Evolutionary conservation across 306 rosid genomes (phyloP), one percentile per base, ranked within the genome.

Genomic region (Luffa aegyptiaca): DNA sequence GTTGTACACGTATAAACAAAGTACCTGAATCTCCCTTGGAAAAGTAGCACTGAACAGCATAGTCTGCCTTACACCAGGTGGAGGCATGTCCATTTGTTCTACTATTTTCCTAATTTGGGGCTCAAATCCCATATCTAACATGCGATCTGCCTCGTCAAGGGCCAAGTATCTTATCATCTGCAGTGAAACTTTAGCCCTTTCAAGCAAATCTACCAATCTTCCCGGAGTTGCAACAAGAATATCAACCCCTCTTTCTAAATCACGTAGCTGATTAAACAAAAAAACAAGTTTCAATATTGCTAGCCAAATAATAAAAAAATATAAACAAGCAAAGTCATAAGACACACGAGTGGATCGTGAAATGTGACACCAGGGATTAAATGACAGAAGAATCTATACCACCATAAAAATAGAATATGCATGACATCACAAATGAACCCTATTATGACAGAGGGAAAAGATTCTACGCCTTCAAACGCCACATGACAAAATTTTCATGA

Each of bases 141-240:
- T 89, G 80, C 96, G 85, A 56, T 88, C 96, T 76, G 93, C 93
- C 76, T 91, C 96, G 45, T 91, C 96, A n/a, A 91, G 82, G 45
- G 96, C 93, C 55, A 91, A 82, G 87, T 91, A 90, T 75, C 91
- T 80, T 45, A 91, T 87, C 97, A 89, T 85, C 87, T 89, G 92
- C 76, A 90, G 78, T 64, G 97, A 91, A 83, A 91, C 95, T 81
- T 90, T 91, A 58, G 93, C 96, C 84, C 97, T 87, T 86, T 94
- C 98, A 81, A 92, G 88, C 85, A 92, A 84, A 92, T 92, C 98
- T 66, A 94, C 97, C 85, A 94, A 77, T 84, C 98, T 86, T 88
- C 98, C 98, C 14, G 98, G 98, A 78, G 97, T 92, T 73, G 97
- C 98, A 61, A 94, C 97, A 85, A 93, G 97, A 87, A 93, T 93